Conservation (phyloP, 2,329 filamentous ascomycete genomes). For the Fusarium ambrosium region DNA sequence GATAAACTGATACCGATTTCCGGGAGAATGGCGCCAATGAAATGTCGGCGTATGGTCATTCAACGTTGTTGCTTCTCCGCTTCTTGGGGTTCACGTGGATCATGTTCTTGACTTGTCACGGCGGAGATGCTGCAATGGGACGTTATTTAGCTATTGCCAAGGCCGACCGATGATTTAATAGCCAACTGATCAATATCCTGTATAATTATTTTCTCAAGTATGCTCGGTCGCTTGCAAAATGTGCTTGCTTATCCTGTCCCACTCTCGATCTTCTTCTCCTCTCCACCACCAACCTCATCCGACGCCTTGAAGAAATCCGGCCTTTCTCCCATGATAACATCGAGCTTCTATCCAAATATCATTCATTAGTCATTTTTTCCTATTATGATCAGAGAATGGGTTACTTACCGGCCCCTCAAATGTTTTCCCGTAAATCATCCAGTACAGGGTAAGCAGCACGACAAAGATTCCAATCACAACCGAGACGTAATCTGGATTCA, state of each 20-base stretch:
- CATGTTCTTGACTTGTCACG: background rate
- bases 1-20: background rate
- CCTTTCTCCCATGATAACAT: constrained; percentile 29
- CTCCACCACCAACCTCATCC: constrained; percentile 26
- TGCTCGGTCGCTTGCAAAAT: background rate
- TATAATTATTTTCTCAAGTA: too few species aligned
- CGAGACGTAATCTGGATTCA: constrained; percentile 51
- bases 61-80: background rate
- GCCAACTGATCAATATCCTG: background rate
- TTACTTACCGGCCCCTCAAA: constrained; percentile 37
- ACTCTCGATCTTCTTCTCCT: constrained; percentile 25
- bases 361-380: background rate
- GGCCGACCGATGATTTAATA: background rate
- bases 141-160: background rate
- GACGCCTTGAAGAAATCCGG: constrained; percentile 11
- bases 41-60: background rate
- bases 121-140: background rate
- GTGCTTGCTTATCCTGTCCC: background rate
- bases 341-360: constrained; percentile 5
- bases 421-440: constrained; percentile 28
- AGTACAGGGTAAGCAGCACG: constrained; percentile 25
- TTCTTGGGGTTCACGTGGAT: too few species aligned
- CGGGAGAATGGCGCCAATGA: background rate
- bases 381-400: accelerated
- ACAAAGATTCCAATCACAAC: constrained; percentile 54